These are phyloP conservation scores for Petunia axillaris DNA, from an alignment of 257 asterid genomes.

Conservation along the genomic window DNA sequence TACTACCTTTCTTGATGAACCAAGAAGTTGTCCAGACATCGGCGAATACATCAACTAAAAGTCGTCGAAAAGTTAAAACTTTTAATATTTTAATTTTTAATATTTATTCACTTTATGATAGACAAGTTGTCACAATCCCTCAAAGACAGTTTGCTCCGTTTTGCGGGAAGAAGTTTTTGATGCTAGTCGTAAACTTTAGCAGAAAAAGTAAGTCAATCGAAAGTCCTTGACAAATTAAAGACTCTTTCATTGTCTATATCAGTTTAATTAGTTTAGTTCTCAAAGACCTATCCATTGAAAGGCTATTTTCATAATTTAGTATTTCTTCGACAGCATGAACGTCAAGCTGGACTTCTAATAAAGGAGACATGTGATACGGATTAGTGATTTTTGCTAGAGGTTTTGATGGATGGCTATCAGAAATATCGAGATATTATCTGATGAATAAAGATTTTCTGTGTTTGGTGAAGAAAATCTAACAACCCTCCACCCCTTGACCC, in stretches of 20 bases:
- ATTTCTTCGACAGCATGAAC: not conserved
- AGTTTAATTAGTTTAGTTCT: not conserved
- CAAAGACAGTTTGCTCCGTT: not conserved
- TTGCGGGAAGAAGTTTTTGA: not conserved
- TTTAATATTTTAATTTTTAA: not conserved
- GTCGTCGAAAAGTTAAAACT: not conserved
- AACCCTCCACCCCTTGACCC: not conserved
- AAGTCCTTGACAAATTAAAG: not conserved
- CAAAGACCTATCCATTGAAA: not conserved
- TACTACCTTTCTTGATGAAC: not conserved
- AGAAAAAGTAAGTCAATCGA: not conserved
- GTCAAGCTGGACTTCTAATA: slow-evolving; percentile 2
- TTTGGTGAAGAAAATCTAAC: not conserved
- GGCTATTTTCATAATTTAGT: not conserved
- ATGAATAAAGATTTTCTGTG: not conserved
- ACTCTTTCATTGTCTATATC: not conserved
- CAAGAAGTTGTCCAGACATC: not conserved
- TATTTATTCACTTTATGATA: not conserved
- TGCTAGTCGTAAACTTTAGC: not conserved
- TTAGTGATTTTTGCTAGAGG: not conserved
- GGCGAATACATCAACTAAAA: not conserved
- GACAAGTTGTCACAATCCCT: not conserved
- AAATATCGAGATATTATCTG: too few species aligned
- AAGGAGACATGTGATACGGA: not conserved
- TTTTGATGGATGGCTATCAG: not conserved